These are phyloP conservation scores for Keithomyces neogunnii DNA, from an alignment of 2,329 filamentous ascomycete species.

Conservation along the genomic window DNA sequence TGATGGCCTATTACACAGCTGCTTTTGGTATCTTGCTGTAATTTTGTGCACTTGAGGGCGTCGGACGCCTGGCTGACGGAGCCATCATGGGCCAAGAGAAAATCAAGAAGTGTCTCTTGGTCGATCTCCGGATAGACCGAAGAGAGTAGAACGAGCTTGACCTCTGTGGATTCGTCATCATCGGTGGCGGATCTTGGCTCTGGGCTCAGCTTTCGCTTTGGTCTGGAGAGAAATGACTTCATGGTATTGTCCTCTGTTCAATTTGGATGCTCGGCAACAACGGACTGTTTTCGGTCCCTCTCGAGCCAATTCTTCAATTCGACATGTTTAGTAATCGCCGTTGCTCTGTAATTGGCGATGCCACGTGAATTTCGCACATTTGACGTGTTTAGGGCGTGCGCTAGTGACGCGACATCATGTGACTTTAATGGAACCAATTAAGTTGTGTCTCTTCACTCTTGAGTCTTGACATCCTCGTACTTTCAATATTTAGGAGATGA, in stretches of 20 bases:
- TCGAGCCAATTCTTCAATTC: background rate
- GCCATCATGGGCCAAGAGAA: constrained; percentile 69
- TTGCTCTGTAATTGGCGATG: background rate
- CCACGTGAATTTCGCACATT: background rate
- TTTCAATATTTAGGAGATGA: background rate
- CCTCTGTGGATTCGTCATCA: constrained; percentile 64
- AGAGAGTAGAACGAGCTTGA: constrained; percentile 76
- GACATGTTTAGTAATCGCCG: background rate
- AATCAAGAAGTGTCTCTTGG: constrained; percentile 64
- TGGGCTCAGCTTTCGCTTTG: constrained; percentile 38
- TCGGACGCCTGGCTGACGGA: constrained; percentile 59
- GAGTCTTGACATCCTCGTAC: background rate
- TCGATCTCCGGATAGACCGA: constrained; percentile 62
- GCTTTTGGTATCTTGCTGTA: constrained; percentile 21
- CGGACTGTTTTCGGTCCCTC: background rate
- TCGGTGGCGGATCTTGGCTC: constrained; percentile 14
- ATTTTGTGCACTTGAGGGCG: constrained; percentile 35
- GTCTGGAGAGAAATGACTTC: constrained; percentile 48
- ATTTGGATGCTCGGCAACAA: too few relatives aligned
- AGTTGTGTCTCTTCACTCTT: background rate
- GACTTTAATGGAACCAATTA: background rate
- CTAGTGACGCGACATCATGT: constrained; percentile 5
- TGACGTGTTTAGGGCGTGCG: background rate
- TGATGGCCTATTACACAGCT: constrained; percentile 43
- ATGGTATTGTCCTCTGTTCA: constrained; percentile 24